Percentiles rank a stretch among this genome's conserved stretches.
These are phyloP conservation scores for Alnus glutinosa DNA, from an alignment of 306 rosid species.

Conservation along the genomic window DNA sequence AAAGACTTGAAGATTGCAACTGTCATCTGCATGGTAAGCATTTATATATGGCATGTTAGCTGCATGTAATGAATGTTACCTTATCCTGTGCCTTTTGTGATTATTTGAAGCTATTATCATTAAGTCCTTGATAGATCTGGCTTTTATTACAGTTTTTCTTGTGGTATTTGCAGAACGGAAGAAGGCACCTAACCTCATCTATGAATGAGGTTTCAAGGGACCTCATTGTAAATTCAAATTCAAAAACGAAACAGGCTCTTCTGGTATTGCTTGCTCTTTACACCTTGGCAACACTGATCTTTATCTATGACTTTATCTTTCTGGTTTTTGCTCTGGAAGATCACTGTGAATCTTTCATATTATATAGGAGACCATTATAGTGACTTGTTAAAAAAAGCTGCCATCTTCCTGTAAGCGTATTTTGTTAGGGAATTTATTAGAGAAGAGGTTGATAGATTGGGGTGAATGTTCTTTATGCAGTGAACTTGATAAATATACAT, in stretches of 20 bases:
- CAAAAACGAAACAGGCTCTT: slow-evolving; percentile 90
- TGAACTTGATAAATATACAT: slow-evolving; percentile 17
- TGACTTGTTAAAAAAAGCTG: not conserved
- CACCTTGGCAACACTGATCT: slow-evolving; percentile 12
- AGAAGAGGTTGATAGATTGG: slow-evolving; percentile 9
- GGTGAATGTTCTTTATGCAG: slow-evolving; percentile 23
- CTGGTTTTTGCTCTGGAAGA: slow-evolving; percentile 9
- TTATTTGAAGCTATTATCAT: not conserved
- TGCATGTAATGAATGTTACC: slow-evolving; percentile 12
- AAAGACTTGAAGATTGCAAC: slow-evolving; percentile 94
- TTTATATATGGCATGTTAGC: slow-evolving; percentile 22
- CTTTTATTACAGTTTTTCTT: slow-evolving; percentile 28
- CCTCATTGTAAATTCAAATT: slow-evolving; percentile 83
- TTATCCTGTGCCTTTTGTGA: slow-evolving; percentile 24
- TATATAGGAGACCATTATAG: not conserved
- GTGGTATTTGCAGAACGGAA: slow-evolving; percentile 79
- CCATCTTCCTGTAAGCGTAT: not conserved
- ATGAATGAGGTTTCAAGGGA: slow-evolving; percentile 96
- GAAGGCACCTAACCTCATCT: slow-evolving; percentile 89
- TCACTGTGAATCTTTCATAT: not conserved
- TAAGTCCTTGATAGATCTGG: slow-evolving; percentile 14
- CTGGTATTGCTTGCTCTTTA: slow-evolving; percentile 57
- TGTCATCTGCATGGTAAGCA: slow-evolving; percentile 91
- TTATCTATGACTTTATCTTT: slow-evolving; percentile 20
- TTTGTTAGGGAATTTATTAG: not conserved